Percentiles rank a stretch among this genome's conserved stretches.
Conservation (phyloP, 2,329 filamentous ascomycete genomes). For the Fusarium clavum region DNA sequence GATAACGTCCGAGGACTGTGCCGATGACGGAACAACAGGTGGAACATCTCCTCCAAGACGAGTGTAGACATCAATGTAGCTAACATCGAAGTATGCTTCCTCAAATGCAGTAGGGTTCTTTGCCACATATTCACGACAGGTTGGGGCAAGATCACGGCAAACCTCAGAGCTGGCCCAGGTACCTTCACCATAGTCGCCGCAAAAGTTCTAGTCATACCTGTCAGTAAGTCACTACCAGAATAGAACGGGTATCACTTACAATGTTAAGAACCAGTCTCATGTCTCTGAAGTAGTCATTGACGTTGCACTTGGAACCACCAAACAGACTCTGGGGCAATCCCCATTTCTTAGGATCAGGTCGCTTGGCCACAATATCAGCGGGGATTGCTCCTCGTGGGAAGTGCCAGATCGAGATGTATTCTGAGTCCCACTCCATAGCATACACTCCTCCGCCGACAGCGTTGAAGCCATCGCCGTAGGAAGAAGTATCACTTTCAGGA, state of each 20-base stretch:
- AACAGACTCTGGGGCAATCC: constrained; percentile 76
- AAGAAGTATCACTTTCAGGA: constrained; percentile 55
- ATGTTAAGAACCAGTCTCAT: constrained; percentile 81
- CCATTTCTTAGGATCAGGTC: constrained; percentile 75
- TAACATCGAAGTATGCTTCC: constrained; percentile 64
- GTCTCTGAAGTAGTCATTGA: constrained; percentile 72
- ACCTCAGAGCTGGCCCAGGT: constrained; percentile 56
- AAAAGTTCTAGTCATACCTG: constrained; percentile 68
- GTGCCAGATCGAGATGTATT: constrained; percentile 80
- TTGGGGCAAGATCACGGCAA: constrained; percentile 56
- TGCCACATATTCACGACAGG: constrained; percentile 61
- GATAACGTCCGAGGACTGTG: not conserved
- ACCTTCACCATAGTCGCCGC: constrained; percentile 76
- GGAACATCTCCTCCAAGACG: constrained; percentile 16
- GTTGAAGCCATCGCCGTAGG: constrained; percentile 76
- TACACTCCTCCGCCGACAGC: constrained; percentile 74
- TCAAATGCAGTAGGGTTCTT: constrained; percentile 57
- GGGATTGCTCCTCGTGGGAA: constrained; percentile 76
- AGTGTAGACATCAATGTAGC: constrained; percentile 63
- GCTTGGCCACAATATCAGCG: constrained; percentile 67
- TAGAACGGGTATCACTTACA: constrained; percentile 45
- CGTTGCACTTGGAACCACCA: constrained; percentile 72
- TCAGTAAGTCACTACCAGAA: not conserved
- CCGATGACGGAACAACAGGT: constrained; percentile 8
- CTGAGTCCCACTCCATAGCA: constrained; percentile 75